These are phyloP conservation scores for Aspergillus clavatus DNA, from an alignment of 2,329 filamentous ascomycete species.

Conservation along the genomic window DNA sequence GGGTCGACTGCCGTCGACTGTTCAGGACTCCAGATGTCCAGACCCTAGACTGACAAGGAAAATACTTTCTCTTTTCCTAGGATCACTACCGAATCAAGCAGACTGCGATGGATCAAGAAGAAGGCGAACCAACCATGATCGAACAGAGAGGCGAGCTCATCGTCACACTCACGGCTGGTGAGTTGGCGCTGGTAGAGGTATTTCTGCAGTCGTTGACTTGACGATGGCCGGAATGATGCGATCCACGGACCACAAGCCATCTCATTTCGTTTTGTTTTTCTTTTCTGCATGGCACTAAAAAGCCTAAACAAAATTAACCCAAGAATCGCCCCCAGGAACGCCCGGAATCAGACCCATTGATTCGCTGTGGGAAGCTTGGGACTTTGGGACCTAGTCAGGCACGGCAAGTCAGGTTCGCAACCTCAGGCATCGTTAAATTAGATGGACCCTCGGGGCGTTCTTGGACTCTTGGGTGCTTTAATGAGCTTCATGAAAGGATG, in stretches of 20 bases:
- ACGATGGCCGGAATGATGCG: background rate
- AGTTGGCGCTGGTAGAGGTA: too few relatives aligned
- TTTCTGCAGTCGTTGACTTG: too few relatives aligned
- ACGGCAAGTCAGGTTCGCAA: background rate
- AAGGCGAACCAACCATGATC: background rate
- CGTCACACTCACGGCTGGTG: too few relatives aligned
- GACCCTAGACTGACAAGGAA: background rate
- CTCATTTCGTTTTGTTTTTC: too few relatives aligned
- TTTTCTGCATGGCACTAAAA: background rate
- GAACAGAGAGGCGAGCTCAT: too few relatives aligned
- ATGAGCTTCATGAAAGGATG: background rate
- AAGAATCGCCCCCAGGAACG: background rate
- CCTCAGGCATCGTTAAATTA: background rate
- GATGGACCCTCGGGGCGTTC: background rate
- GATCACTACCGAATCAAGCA: background rate
- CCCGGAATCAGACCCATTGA: background rate
- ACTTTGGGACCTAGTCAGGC: background rate
- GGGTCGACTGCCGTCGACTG: too few relatives aligned
- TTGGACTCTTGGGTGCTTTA: constrained; percentile 10
- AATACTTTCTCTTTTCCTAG: background rate
- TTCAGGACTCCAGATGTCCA: background rate
- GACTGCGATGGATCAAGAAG: background rate
- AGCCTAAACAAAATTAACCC: background rate
- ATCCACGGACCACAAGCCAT: too few relatives aligned
- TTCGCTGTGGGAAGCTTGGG: background rate